Evolutionary conservation across 2,329 filamentous ascomycete species (phyloP).

Genomic region (Paecilomyces dactylethromorphus): DNA sequence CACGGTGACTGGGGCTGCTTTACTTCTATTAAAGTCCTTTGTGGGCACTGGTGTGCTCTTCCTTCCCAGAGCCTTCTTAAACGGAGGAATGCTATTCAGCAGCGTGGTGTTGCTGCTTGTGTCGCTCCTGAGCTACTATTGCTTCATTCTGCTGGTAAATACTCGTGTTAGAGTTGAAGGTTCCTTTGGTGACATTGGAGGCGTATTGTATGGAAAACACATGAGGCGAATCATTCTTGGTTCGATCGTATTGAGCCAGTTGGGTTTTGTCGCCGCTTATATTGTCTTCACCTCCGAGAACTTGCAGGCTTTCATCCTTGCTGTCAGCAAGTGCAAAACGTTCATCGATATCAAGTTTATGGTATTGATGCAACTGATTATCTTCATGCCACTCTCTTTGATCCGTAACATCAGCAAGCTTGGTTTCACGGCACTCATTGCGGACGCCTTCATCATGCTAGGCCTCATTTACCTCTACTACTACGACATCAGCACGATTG

Average conservation of each 20-base stretch:
- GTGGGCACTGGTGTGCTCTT: constrained; percentile 53
- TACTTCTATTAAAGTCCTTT: constrained; percentile 92
- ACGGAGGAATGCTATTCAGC: constrained; percentile 95
- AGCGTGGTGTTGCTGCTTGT: constrained; percentile 83
- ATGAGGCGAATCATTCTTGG: constrained; percentile 81
- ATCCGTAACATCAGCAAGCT: constrained; percentile 97
- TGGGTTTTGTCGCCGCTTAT: constrained; percentile 91
- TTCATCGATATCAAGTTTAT: constrained; percentile 81
- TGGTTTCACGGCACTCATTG: constrained; percentile 86
- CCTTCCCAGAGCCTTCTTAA: constrained; percentile 60
- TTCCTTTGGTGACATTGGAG: constrained; percentile 97
- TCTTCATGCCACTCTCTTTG: constrained; percentile 90
- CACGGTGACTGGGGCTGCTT: constrained; percentile 68
- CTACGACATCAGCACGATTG: constrained; percentile 83
- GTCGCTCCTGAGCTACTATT: constrained; percentile 87
- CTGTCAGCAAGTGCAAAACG: constrained; percentile 80
- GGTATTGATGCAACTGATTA: constrained; percentile 89
- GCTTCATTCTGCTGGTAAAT: constrained; percentile 87
- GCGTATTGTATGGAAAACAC: constrained; percentile 81
- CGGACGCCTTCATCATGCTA: constrained; percentile 88
- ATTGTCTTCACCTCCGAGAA: constrained; percentile 97
- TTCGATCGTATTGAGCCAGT: constrained; percentile 91
- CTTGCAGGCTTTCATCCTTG: constrained; percentile 85
- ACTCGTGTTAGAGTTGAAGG: constrained; percentile 79
- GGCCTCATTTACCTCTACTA: constrained; percentile 93